Evolutionary conservation across 441 rosid species (phyloP), one percentile per base, ranked within the genome.

Genomic region (Rhodomyrtus psidioides): DNA sequence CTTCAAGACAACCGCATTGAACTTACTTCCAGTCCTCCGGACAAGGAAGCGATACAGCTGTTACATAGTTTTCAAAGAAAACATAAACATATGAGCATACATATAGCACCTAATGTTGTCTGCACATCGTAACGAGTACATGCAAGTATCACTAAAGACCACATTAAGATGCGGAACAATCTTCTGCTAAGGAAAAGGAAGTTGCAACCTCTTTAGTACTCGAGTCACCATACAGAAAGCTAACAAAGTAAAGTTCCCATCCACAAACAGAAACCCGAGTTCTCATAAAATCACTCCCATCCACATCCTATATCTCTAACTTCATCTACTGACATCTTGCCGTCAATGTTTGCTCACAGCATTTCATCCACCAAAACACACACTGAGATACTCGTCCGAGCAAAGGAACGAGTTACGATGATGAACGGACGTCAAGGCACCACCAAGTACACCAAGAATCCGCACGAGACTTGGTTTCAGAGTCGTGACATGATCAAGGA

Each of bases 11-110:
- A 92, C 94, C 2, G 91, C 92, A 87, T 91, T 91, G 90, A 92
- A 92, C 89, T 91, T 92, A 85, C 93, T 92, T 16, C 85, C 92
- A 3, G 94, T 92, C 82, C 94, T 89, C 88, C 94, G 91, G 54
- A 92, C 92, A n/a, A 92, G 94, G 89, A 92, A 92, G 15, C 92
- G 93, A 59, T 91, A 92, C 81, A 91, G 83, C 94, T 92, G 90
- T 24, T 26, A 59, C 27, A 23, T 0, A 1, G 51, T 21, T 74
- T 23, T 44, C 56, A 59, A 14, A 83, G 46, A 53, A 85, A 84
- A 76, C 49, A 39, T 1, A 0, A 56, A 49, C 84, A 81, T 79
- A 56, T 24, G 51, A 53, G 54, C 83, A 86, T 59, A 24, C 14
- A 0, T 9, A 28, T 34, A 12, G 39, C 0, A 0, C 75, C 75